Percentiles rank a stretch among this genome's conserved stretches.
These are phyloP conservation scores for Botrytis byssoidea DNA, from an alignment of 2,329 filamentous ascomycete species.

Conservation along the genomic window DNA sequence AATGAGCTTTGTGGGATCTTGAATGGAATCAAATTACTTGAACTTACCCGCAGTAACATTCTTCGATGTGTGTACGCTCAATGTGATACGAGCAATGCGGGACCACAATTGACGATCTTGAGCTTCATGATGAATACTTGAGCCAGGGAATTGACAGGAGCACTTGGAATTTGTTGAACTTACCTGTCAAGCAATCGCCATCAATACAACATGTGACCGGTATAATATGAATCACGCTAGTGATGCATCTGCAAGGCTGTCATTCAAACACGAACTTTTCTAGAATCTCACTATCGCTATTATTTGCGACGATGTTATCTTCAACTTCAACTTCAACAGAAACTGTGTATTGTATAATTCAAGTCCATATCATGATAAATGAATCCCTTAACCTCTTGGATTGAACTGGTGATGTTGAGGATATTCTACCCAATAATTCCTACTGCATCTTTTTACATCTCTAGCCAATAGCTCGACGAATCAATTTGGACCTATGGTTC, in stretches of 20 bases:
- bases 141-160: neutral
- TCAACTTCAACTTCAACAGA: neutral
- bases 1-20: neutral
- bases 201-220: neutral
- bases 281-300: neutral
- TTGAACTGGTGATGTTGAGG: neutral
- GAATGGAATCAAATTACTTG: neutral
- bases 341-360: neutral
- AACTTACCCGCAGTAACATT: neutral
- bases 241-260: conserved; percentile 8
- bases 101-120: no score
- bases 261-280: conserved; percentile 1
- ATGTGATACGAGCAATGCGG: neutral
- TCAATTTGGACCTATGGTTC: no score
- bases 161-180: neutral
- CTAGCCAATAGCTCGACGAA: neutral
- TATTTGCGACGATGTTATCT: neutral
- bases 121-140: neutral
- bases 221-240: neutral
- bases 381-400: neutral
- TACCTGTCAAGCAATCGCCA: neutral
- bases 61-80: neutral
- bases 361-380: neutral
- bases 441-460: no score
- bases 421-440: neutral